Conservation (phyloP, 345 rosid genomes). For the Aquilaria sinensis region DNA sequence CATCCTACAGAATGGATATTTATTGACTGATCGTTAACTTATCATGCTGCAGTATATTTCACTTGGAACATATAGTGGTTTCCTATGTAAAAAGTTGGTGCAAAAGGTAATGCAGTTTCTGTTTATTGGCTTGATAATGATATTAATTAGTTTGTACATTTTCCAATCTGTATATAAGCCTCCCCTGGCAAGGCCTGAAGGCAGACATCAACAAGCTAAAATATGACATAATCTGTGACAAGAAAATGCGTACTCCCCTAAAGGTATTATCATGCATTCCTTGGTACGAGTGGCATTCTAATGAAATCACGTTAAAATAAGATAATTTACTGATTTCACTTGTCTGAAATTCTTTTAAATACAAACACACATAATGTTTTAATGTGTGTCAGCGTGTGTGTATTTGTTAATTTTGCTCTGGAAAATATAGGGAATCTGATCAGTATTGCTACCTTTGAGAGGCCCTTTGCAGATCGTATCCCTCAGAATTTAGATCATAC, state of each 20-base stretch:
- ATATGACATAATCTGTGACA: conserved; percentile 93
- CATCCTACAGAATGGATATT: too few species aligned
- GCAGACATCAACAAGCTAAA: conserved; percentile 97
- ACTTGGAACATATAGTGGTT: too few species aligned
- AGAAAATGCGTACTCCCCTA: conserved; percentile 83
- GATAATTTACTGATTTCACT: too few species aligned
- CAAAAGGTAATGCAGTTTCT: not conserved
- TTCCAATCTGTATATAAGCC: conserved; percentile 33
- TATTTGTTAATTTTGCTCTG: too few species aligned
- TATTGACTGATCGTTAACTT: too few species aligned
- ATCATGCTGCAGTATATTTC: too few species aligned
- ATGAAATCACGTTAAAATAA: too few species aligned
- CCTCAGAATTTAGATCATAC: conserved; percentile 88
- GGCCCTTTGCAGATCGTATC: conserved; percentile 85
- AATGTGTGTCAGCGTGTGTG: too few species aligned
- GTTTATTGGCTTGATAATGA: not conserved
- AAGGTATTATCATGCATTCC: conserved; percentile 44
- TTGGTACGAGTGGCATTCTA: not conserved
- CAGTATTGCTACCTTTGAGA: conserved; percentile 16
- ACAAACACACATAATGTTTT: too few species aligned
- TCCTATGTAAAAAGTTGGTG: too few species aligned
- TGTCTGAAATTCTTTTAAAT: too few species aligned
- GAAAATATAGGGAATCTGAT: not conserved
- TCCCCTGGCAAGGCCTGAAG: conserved; percentile 96
- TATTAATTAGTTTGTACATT: not conserved